Base-by-base conservation (phyloP, 371 early-diverging fungal species). In the Mortierella sp. region DNA sequence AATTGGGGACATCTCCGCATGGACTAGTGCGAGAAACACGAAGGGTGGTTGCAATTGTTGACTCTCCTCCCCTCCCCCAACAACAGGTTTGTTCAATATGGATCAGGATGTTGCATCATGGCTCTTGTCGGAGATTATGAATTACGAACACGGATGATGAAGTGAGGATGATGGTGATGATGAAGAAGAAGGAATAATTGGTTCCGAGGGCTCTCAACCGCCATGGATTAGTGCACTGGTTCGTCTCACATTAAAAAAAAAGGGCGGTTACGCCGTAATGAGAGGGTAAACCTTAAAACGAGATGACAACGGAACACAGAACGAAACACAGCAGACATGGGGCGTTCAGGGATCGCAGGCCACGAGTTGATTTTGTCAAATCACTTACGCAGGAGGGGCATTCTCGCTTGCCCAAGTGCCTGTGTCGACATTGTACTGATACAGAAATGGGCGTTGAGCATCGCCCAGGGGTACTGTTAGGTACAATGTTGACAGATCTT, bases 371-470 rank as follows among this genome's bases (percentile, higher is more conserved):
- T 43, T 9, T 8, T 30, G 58, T 13, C n/a, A 18, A 53, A 2
- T 50, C 8, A 71, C 74, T 73, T 73, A 73, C 74, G 69, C 61
- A 6, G 64, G 14, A 18, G 74, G 68, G 0, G 68, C 74, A 47
- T 28, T 45, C 28, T 55, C 52, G 10, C 30, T 27, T 6, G 64
- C 42, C 74, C 74, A 73, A 9, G 61, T 48, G n/a, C 28, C 26
- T 21, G 68, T 28, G 12, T 60, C 41, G 43, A 68, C 42, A 30
- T 68, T 27, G 34, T 73, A 73, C 27, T 38, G 13, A 45, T 68
- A 73, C 23, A 68, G 49, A 47, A 68, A 68, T 0, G 68, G 60
- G 9, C n/a, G n/a, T 6, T 41, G 1, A 0, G 59, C 2, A 31
- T 59, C 21, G 21, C 49, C 53, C 0, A 41, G 39, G 0, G 73